Evolutionary conservation across 1,284 basidiomycete species (phyloP), one percentile per base, ranked within the genome.

Genomic region (Inonotus hispidus): DNA sequence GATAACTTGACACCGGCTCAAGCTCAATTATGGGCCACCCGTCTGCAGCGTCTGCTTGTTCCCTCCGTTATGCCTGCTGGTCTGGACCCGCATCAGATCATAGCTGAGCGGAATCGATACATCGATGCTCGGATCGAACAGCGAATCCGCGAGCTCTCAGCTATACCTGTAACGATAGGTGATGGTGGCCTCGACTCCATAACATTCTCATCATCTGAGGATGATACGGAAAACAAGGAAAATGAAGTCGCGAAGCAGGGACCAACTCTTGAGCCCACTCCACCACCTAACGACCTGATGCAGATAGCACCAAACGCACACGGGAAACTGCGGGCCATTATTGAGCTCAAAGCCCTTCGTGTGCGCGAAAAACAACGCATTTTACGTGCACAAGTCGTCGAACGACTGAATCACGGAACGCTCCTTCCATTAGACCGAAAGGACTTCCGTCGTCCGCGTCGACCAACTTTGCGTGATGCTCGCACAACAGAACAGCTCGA

Each of bases 331-430:
- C 87, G 89, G 58, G 93, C 94, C 0, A 77, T 96, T 59, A 98
- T 99, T 68, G 96, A 99, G 76, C 87, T 98, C 71, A 97, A 98
- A 72, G 84, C 87, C 8, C 83, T 99, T n/a, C 87, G 90, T 19
- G 82, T 99, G 21, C 80, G 97, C 27, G 90, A 95, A 62, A 95
- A 95, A 73, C 97, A 99, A 71, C 85, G 90, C 27, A 80, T 85
- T 29, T 79, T 98, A 68, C 87, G 95, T 4, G 91, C 94, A 35
- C 83, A 91, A 65, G 84, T 98, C 38, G 88, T 96, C 2, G 89
- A 93, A 67, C 88, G 91, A 29, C 85, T 98, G 68, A 87, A 88
- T 60, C 92, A 95, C 63, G 93, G 94, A 8, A 88, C 93, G n/a
- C 85, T 94, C 64, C 82, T 99, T 4, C 92, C 94, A 1, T 82